These are phyloP conservation scores for Candida endomychidarum DNA, from an alignment of 805 yeast genomes.

Conservation along the genomic window DNA sequence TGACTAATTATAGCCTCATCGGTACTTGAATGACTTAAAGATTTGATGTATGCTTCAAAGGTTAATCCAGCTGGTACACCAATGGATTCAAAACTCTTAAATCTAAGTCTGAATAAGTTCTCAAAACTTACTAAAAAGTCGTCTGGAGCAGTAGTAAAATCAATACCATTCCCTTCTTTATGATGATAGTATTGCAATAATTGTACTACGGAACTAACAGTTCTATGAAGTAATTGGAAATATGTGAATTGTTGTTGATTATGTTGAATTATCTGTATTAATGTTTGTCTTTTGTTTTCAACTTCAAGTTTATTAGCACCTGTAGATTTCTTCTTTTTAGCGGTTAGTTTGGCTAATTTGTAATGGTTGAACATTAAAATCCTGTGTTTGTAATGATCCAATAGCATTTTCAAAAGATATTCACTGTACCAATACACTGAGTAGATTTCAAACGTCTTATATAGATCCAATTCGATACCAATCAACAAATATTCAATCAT, in stretches of 20 bases:
- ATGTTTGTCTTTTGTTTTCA: conserved; percentile 12
- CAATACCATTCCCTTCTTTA: neutral
- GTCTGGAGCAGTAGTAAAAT: conserved; percentile 5
- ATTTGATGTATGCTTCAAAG: conserved; percentile 4
- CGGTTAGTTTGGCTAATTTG: conserved; percentile 12
- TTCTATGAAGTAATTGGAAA: conserved; percentile 6
- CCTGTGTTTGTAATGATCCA: conserved; percentile 47
- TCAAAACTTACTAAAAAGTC: conserved; percentile 11
- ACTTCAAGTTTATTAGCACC: conserved; percentile 8
- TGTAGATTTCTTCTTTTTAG: conserved; percentile 12
- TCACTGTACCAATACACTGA: conserved; percentile 68
- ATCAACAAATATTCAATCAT: conserved; percentile 74
- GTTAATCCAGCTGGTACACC: conserved; percentile 15
- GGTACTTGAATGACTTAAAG: neutral
- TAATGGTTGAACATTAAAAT: conserved; percentile 18
- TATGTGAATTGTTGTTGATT: conserved; percentile 7
- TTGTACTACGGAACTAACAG: conserved; percentile 1
- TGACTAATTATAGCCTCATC: neutral
- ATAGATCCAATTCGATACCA: conserved; percentile 75
- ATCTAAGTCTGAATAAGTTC: conserved; percentile 14
- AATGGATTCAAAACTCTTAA: conserved; percentile 17
- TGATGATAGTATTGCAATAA: conserved; percentile 12
- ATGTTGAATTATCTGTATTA: conserved; percentile 6
- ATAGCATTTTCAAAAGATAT: conserved; percentile 41
- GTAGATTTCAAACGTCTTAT: conserved; percentile 66